Evolutionary conservation across 2,329 filamentous ascomycete genomes (phyloP).

Genomic region (Aspergillus transmontanensis): DNA sequence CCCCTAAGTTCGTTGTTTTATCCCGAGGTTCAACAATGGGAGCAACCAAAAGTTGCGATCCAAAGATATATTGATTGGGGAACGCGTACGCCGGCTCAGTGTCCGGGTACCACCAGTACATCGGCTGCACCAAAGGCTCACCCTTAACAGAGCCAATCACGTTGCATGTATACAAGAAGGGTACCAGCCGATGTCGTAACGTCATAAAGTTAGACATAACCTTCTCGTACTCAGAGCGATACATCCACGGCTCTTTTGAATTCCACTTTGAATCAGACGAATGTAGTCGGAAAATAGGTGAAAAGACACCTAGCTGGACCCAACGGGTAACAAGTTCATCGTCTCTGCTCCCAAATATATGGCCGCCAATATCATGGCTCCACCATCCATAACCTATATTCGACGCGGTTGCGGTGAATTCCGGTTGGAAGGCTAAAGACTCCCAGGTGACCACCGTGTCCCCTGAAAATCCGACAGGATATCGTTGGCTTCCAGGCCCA

Average conservation of each 20-base stretch:
- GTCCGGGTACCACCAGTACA: slow-evolving; percentile 64
- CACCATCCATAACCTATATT: slow-evolving; percentile 72
- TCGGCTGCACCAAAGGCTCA: slow-evolving; percentile 60
- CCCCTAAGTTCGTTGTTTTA: too few relatives aligned
- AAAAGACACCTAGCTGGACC: too few relatives aligned
- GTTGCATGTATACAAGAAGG: slow-evolving; percentile 36
- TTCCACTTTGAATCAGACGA: slow-evolving; percentile 61
- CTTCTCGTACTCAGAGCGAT: slow-evolving; percentile 48
- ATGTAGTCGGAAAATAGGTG: slow-evolving; percentile 45
- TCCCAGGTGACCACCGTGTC: slow-evolving; percentile 63
- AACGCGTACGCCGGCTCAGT: slow-evolving; percentile 57
- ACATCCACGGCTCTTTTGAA: slow-evolving; percentile 63
- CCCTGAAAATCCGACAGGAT: slow-evolving; percentile 67
- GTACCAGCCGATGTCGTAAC: slow-evolving; percentile 37
- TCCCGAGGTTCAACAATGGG: slow-evolving; percentile 50
- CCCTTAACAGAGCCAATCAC: slow-evolving; percentile 47
- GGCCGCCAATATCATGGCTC: slow-evolving; percentile 68
- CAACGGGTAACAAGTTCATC: slow-evolving; percentile 46
- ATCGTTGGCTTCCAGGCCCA: slow-evolving; percentile 64
- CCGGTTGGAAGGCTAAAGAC: slow-evolving; percentile 64
- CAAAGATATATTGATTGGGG: slow-evolving; percentile 63
- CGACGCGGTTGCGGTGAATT: slow-evolving; percentile 66
- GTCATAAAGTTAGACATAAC: slow-evolving; percentile 61
- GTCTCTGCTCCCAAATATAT: slow-evolving; percentile 58
- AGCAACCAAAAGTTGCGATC: slow-evolving; percentile 57